Evolutionary conservation across 257 asterid species (phyloP), one percentile per base, ranked within the genome.

Genomic region (Nemophila menziesii): DNA sequence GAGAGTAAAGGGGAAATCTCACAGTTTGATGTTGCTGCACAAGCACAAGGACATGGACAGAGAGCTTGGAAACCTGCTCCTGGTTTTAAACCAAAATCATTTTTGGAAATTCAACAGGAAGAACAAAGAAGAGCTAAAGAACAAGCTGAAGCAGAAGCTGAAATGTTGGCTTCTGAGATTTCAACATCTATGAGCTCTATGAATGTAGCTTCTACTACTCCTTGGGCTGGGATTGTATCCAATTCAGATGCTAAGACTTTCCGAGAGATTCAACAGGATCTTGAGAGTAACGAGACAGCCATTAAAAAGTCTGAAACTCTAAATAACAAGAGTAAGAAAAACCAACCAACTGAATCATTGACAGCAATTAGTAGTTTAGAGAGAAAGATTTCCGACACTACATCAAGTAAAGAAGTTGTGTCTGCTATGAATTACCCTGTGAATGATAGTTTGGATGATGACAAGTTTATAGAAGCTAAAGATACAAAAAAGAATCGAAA

Each of bases 21-120:
- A 44, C 69, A 66, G 55, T 60, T 40, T 47, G 59, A 49, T 20
- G 51, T 57, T 11, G 56, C 44, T 37, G 34, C 69, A 40, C 78
- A 65, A 58, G 14, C 37, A 22, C 80, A 69, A 62, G 56, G 63
- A 39, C 27, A 70, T 46, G 82, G 64, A 45, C 80, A 65, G 40
- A 79, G 92, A 20, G 93, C 89, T 46, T 90, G 99, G 99, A 90
- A 90, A 70, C 84, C 84, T 60, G 94, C 99, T 54, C 92, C 99
- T 55, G 95, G 94, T 51, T 82, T 90, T 72, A 86, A 73, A 67
- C 92, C 95, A 8, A 90, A 82, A 60, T 85, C 99, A 16, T 56
- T 90, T 5, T 44, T 85, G 39, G 99, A 90, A 62, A 90, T 90
- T 67, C 99, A 90, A 41, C 84, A 67, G 66, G 99, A 90, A 69